Conservation (phyloP, 352 stramenopile genomes). For the Globisporangium rhizosaccharum region DNA sequence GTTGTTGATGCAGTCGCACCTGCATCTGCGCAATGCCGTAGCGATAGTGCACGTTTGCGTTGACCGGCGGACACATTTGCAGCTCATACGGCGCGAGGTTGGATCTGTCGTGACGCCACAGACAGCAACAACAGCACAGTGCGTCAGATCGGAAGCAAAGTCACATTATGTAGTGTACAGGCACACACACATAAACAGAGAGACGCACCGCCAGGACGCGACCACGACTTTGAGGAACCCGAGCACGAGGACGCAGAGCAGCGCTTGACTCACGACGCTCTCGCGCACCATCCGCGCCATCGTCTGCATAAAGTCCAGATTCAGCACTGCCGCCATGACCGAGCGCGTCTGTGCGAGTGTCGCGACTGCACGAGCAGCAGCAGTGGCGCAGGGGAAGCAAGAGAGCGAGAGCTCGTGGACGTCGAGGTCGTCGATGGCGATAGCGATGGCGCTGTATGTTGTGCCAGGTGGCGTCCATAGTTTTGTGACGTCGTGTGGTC, state of each 20-base stretch:
- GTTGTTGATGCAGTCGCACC: slow-evolving; percentile 10
- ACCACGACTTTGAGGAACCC: slow-evolving; percentile 55
- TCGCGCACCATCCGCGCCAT: slow-evolving; percentile 52
- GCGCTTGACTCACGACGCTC: slow-evolving; percentile 60
- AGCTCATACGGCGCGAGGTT: slow-evolving; percentile 57
- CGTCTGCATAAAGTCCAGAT: slow-evolving; percentile 58
- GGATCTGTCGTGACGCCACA: slow-evolving; percentile 15
- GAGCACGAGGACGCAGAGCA: slow-evolving; percentile 51
- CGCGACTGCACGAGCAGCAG: background rate
- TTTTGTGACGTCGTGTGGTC: too few relatives aligned
- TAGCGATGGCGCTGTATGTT: too few relatives aligned
- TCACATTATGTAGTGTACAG: background rate
- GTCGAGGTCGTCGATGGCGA: too few relatives aligned
- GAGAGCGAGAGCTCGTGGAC: background rate
- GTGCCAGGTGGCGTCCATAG: too few relatives aligned
- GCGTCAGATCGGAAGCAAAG: background rate
- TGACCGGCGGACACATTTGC: slow-evolving; percentile 68
- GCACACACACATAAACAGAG: background rate
- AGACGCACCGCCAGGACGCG: slow-evolving; percentile 44
- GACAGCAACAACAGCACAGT: too few relatives aligned
- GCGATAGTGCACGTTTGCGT: slow-evolving; percentile 68
- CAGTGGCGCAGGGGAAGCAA: background rate
- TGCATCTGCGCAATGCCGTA: slow-evolving; percentile 84
- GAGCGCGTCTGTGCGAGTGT: background rate
- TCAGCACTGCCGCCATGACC: slow-evolving; percentile 49